These are phyloP conservation scores for Arxiozyma heterogenica DNA, from an alignment of 1,139 yeast genomes.

Conservation along the genomic window DNA sequence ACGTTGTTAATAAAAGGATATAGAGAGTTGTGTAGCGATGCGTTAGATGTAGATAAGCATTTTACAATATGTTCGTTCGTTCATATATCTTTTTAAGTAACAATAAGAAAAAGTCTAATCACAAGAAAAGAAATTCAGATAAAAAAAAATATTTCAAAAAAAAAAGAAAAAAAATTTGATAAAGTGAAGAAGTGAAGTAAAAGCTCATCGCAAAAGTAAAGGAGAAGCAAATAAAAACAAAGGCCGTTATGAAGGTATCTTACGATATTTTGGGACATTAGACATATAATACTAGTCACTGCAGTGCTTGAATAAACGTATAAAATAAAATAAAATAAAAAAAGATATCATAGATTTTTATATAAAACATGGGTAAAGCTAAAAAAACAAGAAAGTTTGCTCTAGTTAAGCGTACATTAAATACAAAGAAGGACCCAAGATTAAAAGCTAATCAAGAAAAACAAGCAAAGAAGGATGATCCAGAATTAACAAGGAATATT, in stretches of 20 bases:
- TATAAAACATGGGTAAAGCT: slow-evolving; percentile 74
- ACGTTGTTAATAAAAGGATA: no score
- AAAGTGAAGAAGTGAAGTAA: background rate
- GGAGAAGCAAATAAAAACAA: background rate
- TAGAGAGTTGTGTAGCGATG: no score
- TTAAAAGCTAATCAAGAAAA: slow-evolving; percentile 34
- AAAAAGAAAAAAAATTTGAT: background rate
- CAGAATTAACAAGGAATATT: slow-evolving; percentile 74
- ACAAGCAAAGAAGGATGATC: slow-evolving; percentile 43
- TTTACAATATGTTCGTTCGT: background rate
- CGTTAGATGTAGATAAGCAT: no score
- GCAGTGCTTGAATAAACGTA: no score
- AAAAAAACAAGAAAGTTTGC: slow-evolving; percentile 95
- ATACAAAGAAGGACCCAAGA: slow-evolving; percentile 58
- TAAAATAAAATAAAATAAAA: background rate
- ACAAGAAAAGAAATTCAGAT: background rate
- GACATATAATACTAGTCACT: background rate
- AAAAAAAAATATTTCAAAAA: no score
- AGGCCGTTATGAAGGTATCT: background rate
- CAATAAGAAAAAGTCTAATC: no score
- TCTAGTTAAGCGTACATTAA: slow-evolving; percentile 72
- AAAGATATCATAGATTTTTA: background rate
- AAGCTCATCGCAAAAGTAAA: slow-evolving; percentile 2
- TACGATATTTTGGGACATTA: no score
- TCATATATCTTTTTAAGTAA: no score